Base-by-base conservation (phyloP, 352 stramenopile species). In the Phytophthora tubulina region DNA sequence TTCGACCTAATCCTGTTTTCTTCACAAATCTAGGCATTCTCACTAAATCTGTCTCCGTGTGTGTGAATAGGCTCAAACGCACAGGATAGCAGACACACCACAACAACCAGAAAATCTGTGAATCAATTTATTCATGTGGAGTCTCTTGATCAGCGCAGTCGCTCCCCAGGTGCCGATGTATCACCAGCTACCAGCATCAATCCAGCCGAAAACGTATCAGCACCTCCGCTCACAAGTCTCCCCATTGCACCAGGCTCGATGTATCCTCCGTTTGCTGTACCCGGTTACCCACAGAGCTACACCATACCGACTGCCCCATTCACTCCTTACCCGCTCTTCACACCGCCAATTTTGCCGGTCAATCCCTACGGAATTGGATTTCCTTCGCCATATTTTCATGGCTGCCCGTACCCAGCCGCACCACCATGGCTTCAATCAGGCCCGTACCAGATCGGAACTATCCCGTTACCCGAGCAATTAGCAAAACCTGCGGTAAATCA, bases 341-440 rank as follows among this genome's bases (percentile, higher is more conserved):
- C 42, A 15, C 36, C 57, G 0, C 52, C 58, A 56, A 55, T 63
- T 46, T 14, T 45, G 11, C 68, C 57, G 9, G 7, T 54, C 10
- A 70, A 63, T 31, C 64, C 50, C 13, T 70, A 76, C 58, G 65
- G 70, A 27, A 38, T 65, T 9, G 66, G 70, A 13, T 70, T 63
- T 65, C 46, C 48, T 51, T 45, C 57, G 14, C 44, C 59, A 32
- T 71, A 56, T 67, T 63, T 78, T 13, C 48, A 46, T 31, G 33
- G 46, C 6, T 67, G 21, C 41, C 15, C 55, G 32, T 74, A 68
- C 46, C 46, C 59, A 59, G 13, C 32, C 1, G 33, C 53, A 61
- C 21, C 35, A 3, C 48, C 58, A 6, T 78, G 70, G 70, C 4
- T 51, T 61, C 15, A 50, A 45, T 49, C 53, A 10, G 63, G 50